Conservation (phyloP, 768 basidiomycete species). For the Naematelia aurantialba region DNA sequence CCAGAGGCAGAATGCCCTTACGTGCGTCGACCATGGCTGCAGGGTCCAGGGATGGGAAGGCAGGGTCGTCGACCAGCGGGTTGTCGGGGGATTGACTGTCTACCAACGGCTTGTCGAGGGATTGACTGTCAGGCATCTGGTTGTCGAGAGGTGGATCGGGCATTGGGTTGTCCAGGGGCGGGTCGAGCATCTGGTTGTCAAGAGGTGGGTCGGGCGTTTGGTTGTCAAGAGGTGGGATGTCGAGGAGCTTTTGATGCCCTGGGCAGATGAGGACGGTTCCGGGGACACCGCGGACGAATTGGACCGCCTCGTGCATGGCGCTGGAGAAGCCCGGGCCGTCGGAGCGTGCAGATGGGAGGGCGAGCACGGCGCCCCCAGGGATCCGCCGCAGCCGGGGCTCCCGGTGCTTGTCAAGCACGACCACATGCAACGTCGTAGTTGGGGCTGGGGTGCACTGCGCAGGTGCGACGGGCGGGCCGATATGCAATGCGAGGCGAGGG, state of each 20-base stretch:
- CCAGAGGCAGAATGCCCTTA: constrained; percentile 28
- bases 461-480: constrained; percentile 20
- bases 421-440: not conserved
- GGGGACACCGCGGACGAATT: not conserved
- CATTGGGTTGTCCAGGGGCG: too few species aligned
- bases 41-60: too few species aligned
- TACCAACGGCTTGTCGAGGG: too few species aligned
- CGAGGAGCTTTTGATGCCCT: not conserved
- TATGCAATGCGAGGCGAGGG: constrained; percentile 16
- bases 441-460: too few species aligned
- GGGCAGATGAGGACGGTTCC: not conserved
- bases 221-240: too few species aligned
- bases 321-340: not conserved
- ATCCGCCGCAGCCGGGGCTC: not conserved
- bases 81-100: too few species aligned
- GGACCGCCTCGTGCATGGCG: not conserved
- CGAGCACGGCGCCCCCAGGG: not conserved
- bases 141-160: too few species aligned
- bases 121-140: too few species aligned
- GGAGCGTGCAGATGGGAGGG: not conserved
- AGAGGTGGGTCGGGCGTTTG: too few species aligned
- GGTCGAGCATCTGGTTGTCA: too few species aligned
- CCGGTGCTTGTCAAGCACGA: not conserved
- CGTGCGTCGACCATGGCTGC: constrained; percentile 9
- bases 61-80: too few species aligned